Evolutionary conservation across 164 flowering plant species (phyloP), one percentile per base, ranked within the genome.

Genomic region (Macadamia integrifolia): DNA sequence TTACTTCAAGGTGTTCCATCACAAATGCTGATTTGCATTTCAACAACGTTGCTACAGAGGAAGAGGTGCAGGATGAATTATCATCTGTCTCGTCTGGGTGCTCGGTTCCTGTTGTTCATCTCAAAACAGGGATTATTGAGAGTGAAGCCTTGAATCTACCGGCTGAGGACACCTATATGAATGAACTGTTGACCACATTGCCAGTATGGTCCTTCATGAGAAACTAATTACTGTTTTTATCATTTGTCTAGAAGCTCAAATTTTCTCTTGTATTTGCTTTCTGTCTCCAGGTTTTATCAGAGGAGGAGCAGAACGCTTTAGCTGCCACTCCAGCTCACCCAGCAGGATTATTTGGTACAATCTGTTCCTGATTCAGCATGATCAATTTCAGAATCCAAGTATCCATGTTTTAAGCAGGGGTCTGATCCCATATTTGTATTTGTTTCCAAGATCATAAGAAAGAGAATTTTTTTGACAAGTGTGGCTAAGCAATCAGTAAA

Each of bases 271-370:
- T 46, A 30, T 40, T 44, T 65, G 4, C 6, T 40, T 66, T 43
- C 23, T 48, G 1, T 46, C 68, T 73, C 35, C 74, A 94, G 99
- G 97, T 94, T 69, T 73, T 94, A 55, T 73, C 97, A 4, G 88
- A 83, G 80, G 92, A 88, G 75, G 92, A 94, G 79, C 97, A 94
- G 69, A 78, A 80, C 71, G 77, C 81, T 57, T 78, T 94, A 62
- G 96, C 95, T 50, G 90, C 99, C 55, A 85, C 88, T 77, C 99
- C 97, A n/a, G 99, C 97, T 44, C 99, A 94, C 77, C 97, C 97
- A 6, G 87, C 86, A 23, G 99, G 92, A 29, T 75, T 92, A 58
- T 88, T 86, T 76, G 91, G 97, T 92, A 68, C 48, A 77, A 29
- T 10, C 6, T 43, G 4, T 18, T 14, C 43, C 42, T 58, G 23